Percentiles rank a stretch among this genome's conserved stretches.
These are phyloP conservation scores for Bodo saltans DNA, from an alignment of 78 protist genomes.

Conservation along the genomic window DNA sequence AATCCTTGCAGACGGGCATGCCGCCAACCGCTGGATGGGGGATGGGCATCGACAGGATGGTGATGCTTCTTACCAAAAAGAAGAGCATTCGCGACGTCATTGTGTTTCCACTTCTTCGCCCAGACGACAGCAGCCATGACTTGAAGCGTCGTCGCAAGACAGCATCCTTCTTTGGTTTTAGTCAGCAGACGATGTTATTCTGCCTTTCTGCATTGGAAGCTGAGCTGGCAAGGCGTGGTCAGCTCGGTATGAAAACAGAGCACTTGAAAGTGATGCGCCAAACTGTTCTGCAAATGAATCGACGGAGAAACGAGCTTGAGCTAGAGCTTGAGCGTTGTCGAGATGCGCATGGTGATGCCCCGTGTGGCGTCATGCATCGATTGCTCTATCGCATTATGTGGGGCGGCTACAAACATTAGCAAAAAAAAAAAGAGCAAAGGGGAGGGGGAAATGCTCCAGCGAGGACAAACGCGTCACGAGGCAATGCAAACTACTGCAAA, in stretches of 20 bases:
- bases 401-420: too few relatives aligned
- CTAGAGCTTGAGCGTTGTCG: too few relatives aligned
- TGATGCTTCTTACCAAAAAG: conserved; percentile 90
- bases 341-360: too few relatives aligned
- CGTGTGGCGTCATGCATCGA: too few relatives aligned
- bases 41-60: conserved; percentile 97
- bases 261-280: too few relatives aligned
- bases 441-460: too few relatives aligned
- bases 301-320: too few relatives aligned
- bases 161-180: not conserved
- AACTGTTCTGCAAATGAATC: too few relatives aligned
- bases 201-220: not conserved
- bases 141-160: not conserved
- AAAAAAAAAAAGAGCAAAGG: too few relatives aligned
- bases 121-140: conserved; percentile 24
- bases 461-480: too few relatives aligned
- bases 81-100: conserved; percentile 95
- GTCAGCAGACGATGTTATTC: not conserved
- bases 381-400: too few relatives aligned
- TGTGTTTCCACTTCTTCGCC: conserved; percentile 99
- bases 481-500: too few relatives aligned
- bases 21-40: conserved; percentile 99
- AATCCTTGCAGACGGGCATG: conserved; percentile 94
- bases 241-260: not conserved
- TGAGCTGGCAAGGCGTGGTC: not conserved